Evolutionary conservation across 345 rosid species (phyloP).

Genomic region (Camelina neglecta): DNA sequence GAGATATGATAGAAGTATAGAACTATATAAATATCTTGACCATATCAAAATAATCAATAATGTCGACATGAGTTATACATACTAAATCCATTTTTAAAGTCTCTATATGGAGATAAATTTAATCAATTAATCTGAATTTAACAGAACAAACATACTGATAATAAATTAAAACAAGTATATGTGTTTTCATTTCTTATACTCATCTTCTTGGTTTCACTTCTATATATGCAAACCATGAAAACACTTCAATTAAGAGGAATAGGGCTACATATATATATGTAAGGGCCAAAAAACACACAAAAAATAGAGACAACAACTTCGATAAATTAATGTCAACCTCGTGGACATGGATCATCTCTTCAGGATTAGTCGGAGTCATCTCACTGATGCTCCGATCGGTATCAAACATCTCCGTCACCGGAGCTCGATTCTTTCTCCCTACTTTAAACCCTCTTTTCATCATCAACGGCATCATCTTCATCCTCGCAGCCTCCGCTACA

Average conservation of each 20-base stretch:
- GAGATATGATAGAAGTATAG: background rate
- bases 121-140: too few relatives aligned
- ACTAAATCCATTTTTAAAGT: background rate
- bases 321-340: slow-evolving; percentile 25
- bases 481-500: slow-evolving; percentile 36
- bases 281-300: background rate
- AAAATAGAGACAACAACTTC: background rate
- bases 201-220: too few relatives aligned
- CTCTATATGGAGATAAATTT: too few relatives aligned
- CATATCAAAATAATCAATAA: slow-evolving; percentile 14
- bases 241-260: background rate
- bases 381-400: slow-evolving; percentile 35
- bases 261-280: background rate
- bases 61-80: slow-evolving; percentile 35
- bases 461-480: slow-evolving; percentile 38
- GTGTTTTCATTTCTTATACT: too few relatives aligned
- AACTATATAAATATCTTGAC: slow-evolving; percentile 16
- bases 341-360: slow-evolving; percentile 40
- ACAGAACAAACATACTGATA: background rate
- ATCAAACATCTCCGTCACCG: slow-evolving; percentile 37
- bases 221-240: background rate
- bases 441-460: slow-evolving; percentile 29
- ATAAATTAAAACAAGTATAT: too few relatives aligned
- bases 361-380: slow-evolving; percentile 44
- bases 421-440: slow-evolving; percentile 25